A percentile compares a stretch with the other conserved stretches of the same genome.
Evolutionary conservation across 345 rosid genomes (phyloP).

Genomic region (Physaria fendleri): DNA sequence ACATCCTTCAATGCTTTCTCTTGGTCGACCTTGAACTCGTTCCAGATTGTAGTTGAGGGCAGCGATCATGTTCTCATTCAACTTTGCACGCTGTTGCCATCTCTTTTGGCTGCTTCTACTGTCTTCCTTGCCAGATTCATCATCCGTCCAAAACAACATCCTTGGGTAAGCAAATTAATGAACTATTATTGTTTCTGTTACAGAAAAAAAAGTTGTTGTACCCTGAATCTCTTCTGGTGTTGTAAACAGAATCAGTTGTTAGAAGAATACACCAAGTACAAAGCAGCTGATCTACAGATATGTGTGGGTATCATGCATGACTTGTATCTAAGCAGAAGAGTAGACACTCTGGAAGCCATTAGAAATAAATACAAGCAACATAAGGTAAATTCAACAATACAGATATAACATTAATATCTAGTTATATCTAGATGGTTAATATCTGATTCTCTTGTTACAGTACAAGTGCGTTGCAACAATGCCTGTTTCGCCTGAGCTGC

Average conservation of each 20-base stretch:
- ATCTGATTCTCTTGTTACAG: slow-evolving; percentile 28
- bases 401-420: neutral
- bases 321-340: slow-evolving; percentile 23
- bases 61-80: slow-evolving; percentile 61
- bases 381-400: slow-evolving; percentile 34
- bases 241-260: slow-evolving; percentile 40
- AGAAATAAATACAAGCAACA: slow-evolving; percentile 76
- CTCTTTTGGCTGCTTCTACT: slow-evolving; percentile 63
- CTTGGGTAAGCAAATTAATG: too few species aligned
- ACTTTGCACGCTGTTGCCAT: slow-evolving; percentile 74
- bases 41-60: slow-evolving; percentile 67
- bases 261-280: slow-evolving; percentile 42
- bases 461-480: slow-evolving; percentile 53
- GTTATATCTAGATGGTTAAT: neutral
- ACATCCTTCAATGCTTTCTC: slow-evolving; percentile 72
- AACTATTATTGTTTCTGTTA: too few species aligned
- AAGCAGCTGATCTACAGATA: slow-evolving; percentile 34
- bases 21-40: slow-evolving; percentile 54
- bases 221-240: too few species aligned
- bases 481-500: slow-evolving; percentile 54
- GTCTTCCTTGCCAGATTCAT: too few species aligned
- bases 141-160: too few species aligned
- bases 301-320: slow-evolving; percentile 19
- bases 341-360: slow-evolving; percentile 41
- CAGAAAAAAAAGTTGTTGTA: too few species aligned